Conservation (phyloP, 2,329 filamentous ascomycete species). For the Aureobasidium subglaciale region DNA sequence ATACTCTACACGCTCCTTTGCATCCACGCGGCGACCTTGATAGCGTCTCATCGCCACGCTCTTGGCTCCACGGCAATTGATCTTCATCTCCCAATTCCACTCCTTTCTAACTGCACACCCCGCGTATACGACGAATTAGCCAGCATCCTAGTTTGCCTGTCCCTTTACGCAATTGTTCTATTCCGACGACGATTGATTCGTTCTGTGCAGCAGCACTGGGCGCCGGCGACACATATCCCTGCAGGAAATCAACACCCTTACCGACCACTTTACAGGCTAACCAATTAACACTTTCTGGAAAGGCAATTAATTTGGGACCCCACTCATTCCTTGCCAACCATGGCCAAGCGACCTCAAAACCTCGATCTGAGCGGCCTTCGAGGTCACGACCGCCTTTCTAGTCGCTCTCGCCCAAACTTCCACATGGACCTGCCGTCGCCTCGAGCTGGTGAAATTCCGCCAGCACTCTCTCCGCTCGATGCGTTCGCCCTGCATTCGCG, state of each 20-base stretch:
- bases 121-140: conserved; percentile 5
- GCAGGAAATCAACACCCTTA: conserved; percentile 1
- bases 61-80: neutral
- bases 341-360: conserved; percentile 18
- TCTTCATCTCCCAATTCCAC: conserved; percentile 1
- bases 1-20: conserved; percentile 1
- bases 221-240: conserved; percentile 2
- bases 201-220: neutral
- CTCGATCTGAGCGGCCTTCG: conserved; percentile 18
- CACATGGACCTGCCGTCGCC: conserved; percentile 40
- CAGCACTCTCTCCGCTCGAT: conserved; percentile 87
- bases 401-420: conserved; percentile 20
- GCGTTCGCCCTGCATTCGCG: conserved; percentile 90
- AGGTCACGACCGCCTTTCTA: conserved; percentile 21
- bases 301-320: conserved; percentile 12
- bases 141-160: neutral
- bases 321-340: conserved; percentile 9
- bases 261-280: neutral
- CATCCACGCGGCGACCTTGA: neutral
- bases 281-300: conserved; percentile 12
- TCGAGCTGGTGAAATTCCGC: conserved; percentile 58
- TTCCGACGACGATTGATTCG: neutral
- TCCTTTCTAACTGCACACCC: neutral
- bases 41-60: conserved; percentile 10
- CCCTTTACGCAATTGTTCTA: neutral